A percentile compares a stretch with the other conserved stretches of the same genome.
Conservation (phyloP, 176 grass and related monocot genomes). For the Bromus sterilis region DNA sequence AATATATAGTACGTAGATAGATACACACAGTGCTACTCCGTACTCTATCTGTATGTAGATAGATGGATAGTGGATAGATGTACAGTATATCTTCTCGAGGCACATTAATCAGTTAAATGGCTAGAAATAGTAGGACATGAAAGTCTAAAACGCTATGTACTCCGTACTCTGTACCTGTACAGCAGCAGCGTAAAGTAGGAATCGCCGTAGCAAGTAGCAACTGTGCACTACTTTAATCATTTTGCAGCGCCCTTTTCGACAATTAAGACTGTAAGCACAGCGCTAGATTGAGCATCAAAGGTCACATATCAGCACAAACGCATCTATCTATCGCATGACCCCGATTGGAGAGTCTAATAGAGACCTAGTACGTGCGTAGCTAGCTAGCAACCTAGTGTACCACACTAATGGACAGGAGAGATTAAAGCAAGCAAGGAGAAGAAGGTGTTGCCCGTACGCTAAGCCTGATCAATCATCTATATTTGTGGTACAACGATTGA, state of each 20-base stretch:
- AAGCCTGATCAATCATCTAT: not conserved
- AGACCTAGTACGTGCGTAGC: not conserved
- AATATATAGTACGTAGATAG: too few species aligned
- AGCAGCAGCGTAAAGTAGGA: not conserved
- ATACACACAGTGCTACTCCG: too few species aligned
- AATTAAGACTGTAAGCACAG: not conserved
- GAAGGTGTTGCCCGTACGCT: not conserved
- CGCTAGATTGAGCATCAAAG: not conserved
- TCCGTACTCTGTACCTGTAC: too few species aligned
- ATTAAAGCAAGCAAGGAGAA: not conserved
- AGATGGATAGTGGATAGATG: too few species aligned
- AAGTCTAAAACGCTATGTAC: not conserved
- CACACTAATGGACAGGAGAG: not conserved
- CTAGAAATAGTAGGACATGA: not conserved
- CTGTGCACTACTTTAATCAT: not conserved
- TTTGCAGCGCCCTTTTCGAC: not conserved
- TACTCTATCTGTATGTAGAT: too few species aligned
- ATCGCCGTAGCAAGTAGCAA: not conserved
- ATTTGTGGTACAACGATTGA: not conserved
- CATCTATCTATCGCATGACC: not conserved
- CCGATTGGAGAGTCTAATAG: not conserved
- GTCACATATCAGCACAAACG: not conserved
- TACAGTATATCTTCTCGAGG: not conserved
- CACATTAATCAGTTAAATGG: not conserved
- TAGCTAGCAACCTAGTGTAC: not conserved